These are phyloP conservation scores for Euptelea pleiosperma DNA, from an alignment of 164 flowering plant genomes.

Conservation along the genomic window DNA sequence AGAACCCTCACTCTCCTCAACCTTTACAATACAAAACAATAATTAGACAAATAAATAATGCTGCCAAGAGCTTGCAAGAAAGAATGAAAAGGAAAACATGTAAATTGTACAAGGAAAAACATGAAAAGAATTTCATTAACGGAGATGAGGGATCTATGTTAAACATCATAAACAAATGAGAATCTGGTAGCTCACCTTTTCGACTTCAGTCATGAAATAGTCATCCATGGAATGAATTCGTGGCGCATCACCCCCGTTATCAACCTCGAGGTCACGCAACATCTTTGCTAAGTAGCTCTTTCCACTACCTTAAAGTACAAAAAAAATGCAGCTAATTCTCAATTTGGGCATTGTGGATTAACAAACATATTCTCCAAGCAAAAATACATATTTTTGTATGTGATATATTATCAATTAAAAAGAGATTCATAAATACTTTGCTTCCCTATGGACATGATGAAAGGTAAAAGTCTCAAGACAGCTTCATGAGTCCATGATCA, in stretches of 20 bases:
- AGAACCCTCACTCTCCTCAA: conserved; percentile 61
- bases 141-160: background rate
- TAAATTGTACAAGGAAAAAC: background rate
- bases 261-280: conserved; percentile 92
- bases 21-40: conserved; percentile 32
- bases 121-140: background rate
- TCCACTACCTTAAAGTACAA: conserved; percentile 66
- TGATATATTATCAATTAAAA: too few species aligned
- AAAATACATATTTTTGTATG: too few species aligned
- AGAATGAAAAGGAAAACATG: background rate
- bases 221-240: conserved; percentile 98
- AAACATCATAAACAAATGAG: background rate
- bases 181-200: conserved; percentile 57
- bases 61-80: background rate
- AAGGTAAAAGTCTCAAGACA: too few species aligned
- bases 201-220: conserved; percentile 97
- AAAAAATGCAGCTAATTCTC: background rate
- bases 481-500: too few species aligned
- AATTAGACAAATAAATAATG: background rate
- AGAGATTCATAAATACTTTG: too few species aligned
- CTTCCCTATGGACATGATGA: too few species aligned
- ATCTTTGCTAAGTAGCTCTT: conserved; percentile 92
- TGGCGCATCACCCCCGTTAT: conserved; percentile 84
- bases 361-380: too few species aligned
- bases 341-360: background rate